Evolutionary conservation across 805 yeast species (phyloP).

Genomic region (Metschnikowia lunata): DNA sequence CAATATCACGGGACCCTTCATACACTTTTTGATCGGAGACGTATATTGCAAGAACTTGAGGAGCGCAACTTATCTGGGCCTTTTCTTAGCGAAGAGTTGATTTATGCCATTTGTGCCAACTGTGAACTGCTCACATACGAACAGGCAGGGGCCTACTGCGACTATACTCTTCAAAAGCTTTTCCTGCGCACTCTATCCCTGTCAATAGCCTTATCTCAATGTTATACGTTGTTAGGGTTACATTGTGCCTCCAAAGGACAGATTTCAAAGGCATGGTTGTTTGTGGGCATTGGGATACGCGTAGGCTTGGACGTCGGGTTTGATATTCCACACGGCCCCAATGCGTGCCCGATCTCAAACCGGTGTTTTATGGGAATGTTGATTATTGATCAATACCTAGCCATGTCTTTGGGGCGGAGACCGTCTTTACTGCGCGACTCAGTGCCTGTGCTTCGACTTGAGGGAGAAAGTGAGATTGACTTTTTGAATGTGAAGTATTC

Average conservation of each 20-base stretch:
- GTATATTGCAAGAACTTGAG: slow-evolving; percentile 10
- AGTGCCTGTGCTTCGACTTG: slow-evolving; percentile 13
- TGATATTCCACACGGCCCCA: slow-evolving; percentile 8
- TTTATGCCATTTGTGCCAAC: slow-evolving; percentile 17
- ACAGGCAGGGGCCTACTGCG: slow-evolving; percentile 15
- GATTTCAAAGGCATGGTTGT: slow-evolving; percentile 15
- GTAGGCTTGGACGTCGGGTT: slow-evolving; percentile 16
- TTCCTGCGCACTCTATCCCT: slow-evolving; percentile 6
- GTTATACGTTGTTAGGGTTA: slow-evolving; percentile 13
- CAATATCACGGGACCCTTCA: slow-evolving; percentile 6
- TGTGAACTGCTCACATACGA: slow-evolving; percentile 7
- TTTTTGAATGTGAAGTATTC: slow-evolving; percentile 11
- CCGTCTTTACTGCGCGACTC: slow-evolving; percentile 6
- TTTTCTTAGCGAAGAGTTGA: slow-evolving; percentile 7
- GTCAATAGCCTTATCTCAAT: slow-evolving; percentile 15
- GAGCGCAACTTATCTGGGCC: slow-evolving; percentile 10
- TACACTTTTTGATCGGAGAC: slow-evolving; percentile 10
- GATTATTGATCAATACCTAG: slow-evolving; percentile 14
- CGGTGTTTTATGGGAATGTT: slow-evolving; percentile 14
- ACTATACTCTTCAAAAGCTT: slow-evolving; percentile 7
- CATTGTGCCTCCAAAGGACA: slow-evolving; percentile 17
- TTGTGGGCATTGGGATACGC: slow-evolving; percentile 15
- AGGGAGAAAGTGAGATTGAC: slow-evolving; percentile 11
- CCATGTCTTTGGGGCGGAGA: slow-evolving; percentile 15
- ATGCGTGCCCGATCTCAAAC: slow-evolving; percentile 5